Conservation (phyloP, 1,139 yeast genomes). For the Hemisphaericaspora lyxosophila region DNA sequence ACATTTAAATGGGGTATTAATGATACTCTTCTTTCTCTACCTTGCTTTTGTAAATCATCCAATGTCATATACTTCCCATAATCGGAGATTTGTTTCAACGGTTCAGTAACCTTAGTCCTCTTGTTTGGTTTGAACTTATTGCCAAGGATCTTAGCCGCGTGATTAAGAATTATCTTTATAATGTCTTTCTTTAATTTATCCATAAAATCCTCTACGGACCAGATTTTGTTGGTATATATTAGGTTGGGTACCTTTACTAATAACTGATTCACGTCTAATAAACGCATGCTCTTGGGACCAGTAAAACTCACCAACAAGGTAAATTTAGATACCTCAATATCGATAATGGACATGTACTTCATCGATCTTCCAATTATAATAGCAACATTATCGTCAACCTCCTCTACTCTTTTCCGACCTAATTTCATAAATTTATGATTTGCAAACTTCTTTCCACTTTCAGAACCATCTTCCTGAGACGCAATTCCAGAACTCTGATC, state of each 20-base stretch:
- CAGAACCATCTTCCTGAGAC: slow-evolving; percentile 4
- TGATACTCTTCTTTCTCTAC: slow-evolving; percentile 20
- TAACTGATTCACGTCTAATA: slow-evolving; percentile 73
- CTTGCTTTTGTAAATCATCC: slow-evolving; percentile 38
- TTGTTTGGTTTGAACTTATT: slow-evolving; percentile 62
- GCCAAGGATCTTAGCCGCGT: slow-evolving; percentile 77
- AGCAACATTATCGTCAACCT: slow-evolving; percentile 21
- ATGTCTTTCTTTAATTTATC: slow-evolving; percentile 66
- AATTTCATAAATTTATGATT: not conserved
- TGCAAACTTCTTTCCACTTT: not conserved
- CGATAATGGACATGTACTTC: slow-evolving; percentile 62
- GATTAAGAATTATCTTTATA: slow-evolving; percentile 64
- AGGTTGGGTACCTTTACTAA: slow-evolving; percentile 65
- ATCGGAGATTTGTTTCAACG: slow-evolving; percentile 46
- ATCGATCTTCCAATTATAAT: slow-evolving; percentile 51
- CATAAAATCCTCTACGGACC: slow-evolving; percentile 78
- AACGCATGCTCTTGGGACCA: slow-evolving; percentile 64
- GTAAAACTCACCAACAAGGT: slow-evolving; percentile 68
- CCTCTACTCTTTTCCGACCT: not conserved
- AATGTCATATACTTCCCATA: slow-evolving; percentile 40
- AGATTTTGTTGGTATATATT: slow-evolving; percentile 62
- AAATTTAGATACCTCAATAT: slow-evolving; percentile 54
- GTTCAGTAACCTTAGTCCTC: slow-evolving; percentile 27
- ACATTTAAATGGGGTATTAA: not conserved
- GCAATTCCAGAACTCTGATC: slow-evolving; percentile 1